Conservation (phyloP, 805 yeast species). For the Zygoascus bituminiphila region DNA sequence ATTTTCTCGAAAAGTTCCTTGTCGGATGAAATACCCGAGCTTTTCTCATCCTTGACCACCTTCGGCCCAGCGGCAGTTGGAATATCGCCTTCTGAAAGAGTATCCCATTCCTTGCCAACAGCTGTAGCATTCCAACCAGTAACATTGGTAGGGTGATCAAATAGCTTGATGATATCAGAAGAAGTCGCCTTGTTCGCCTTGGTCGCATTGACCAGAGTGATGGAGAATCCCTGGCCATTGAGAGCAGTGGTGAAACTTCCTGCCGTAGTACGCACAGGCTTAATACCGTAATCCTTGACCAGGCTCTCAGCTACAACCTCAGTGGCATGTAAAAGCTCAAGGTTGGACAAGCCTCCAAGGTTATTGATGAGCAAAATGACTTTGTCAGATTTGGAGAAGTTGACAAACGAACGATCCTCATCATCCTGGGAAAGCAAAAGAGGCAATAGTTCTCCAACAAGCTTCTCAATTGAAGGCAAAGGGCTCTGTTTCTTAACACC, state of each 20-base stretch:
- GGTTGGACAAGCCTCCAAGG: conserved; percentile 79
- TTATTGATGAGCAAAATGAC: conserved; percentile 70
- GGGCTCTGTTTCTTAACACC: conserved; percentile 60
- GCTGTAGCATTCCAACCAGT: conserved; percentile 67
- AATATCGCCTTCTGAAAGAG: conserved; percentile 14
- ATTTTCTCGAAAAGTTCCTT: conserved; percentile 27
- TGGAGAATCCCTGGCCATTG: conserved; percentile 85
- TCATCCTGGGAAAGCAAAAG: conserved; percentile 57
- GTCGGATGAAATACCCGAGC: conserved; percentile 29
- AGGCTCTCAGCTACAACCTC: conserved; percentile 48
- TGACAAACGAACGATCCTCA: conserved; percentile 72
- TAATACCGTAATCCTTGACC: conserved; percentile 39
- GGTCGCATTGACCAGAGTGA: conserved; percentile 68
- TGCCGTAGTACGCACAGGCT: conserved; percentile 59
- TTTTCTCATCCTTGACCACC: conserved; percentile 15
- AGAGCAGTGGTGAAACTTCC: conserved; percentile 85
- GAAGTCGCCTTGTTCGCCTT: conserved; percentile 36
- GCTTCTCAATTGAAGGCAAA: conserved; percentile 60
- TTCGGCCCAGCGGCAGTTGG: conserved; percentile 20
- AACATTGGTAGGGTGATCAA: conserved; percentile 70
- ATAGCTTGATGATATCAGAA: conserved; percentile 40
- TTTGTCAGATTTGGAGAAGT: conserved; percentile 49
- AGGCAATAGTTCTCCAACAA: conserved; percentile 50
- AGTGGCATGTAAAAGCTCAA: conserved; percentile 69
- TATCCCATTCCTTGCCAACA: conserved; percentile 20